Base-by-base conservation (phyloP, 176 grass and related monocot species). In the Aegilops umbellulata region DNA sequence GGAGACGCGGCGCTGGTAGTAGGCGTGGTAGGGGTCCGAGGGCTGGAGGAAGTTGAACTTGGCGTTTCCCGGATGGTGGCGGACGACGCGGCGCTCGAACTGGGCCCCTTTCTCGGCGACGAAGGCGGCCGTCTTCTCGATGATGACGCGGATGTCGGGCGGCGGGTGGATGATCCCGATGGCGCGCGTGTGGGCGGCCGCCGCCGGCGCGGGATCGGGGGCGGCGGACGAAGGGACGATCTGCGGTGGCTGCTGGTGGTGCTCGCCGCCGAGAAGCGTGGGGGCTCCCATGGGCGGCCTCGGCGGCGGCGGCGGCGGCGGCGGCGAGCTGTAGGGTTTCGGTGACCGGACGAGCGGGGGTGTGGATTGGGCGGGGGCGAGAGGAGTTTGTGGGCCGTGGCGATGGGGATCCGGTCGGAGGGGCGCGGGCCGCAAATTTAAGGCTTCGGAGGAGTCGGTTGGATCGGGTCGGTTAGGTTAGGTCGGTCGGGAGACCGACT, bases 111-210 rank as follows among this genome's bases (percentile, higher is more conserved):
- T 98, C 78, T 95, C 94, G 75, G 96, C 88, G 42, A 98, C 93
- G 65, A 95, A 98, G 80, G 80, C 66, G 32, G 93, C 93, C 8
- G 92, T 92, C 88, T 98, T 98, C 85, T 98, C 93, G 24, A 95
- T 92, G 34, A 98, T 98, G 3, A 87, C 82, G 12, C 88, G 82
- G 76, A 94, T 95, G 72, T 94, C 90, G 1, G 88, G 93, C 29
- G n/a, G 93, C 22, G 96, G 96, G 74, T 95, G 86, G 92, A 98
- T 98, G 76, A 95, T 95, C 15, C 93, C 93, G 15, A 98, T 74
- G 55, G 78, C 13, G 25, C 76, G 78, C 68, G 96, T 88, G 85
- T 95, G 96, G 22, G 93, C 95, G 9, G 93, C 84, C 20, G 94
- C 93, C 57, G 91, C 76, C 46, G 90, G 88, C 30, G 58, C 69